A percentile compares a stretch with the other conserved stretches of the same genome.
Evolutionary conservation across 1,139 yeast species (phyloP).

Genomic region (Debaryomyces coudertii): DNA sequence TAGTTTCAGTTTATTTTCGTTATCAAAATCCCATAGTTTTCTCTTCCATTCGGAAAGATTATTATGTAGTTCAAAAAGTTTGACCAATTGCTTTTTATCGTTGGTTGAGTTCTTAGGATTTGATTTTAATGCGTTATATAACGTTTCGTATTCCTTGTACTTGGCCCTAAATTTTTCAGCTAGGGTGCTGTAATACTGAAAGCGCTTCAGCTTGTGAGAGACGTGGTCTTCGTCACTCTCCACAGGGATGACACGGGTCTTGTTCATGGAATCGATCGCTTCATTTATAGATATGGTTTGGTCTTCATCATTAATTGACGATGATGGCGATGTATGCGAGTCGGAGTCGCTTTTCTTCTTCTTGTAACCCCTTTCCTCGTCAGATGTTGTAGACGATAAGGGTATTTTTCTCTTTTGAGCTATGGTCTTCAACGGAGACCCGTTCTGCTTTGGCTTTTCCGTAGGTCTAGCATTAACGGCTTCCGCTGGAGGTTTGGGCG

Average conservation of each 20-base stretch:
- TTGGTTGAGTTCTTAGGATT: constrained; percentile 16
- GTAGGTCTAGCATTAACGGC: not conserved
- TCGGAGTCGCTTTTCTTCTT: constrained; percentile 18
- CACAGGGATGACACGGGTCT: not conserved
- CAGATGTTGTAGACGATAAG: constrained; percentile 12
- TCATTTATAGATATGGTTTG: constrained; percentile 14
- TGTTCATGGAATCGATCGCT: not conserved
- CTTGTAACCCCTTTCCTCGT: constrained; percentile 19
- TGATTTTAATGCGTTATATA: constrained; percentile 29
- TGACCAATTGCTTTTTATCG: constrained; percentile 27
- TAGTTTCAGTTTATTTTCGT: constrained; percentile 34
- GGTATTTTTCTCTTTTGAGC: constrained; percentile 7
- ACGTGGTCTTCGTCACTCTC: constrained; percentile 10
- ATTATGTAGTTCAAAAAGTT: constrained; percentile 40
- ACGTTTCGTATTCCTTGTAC: constrained; percentile 42
- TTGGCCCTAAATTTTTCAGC: constrained; percentile 40
- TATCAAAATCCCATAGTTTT: constrained; percentile 40
- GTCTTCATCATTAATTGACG: constrained; percentile 28
- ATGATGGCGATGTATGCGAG: constrained; percentile 34
- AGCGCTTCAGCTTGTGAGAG: constrained; percentile 14
- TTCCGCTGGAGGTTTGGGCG: constrained; percentile 17
- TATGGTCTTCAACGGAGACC: constrained; percentile 8
- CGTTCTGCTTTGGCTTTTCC: constrained; percentile 5
- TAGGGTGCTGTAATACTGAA: constrained; percentile 30
- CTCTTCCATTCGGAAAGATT: constrained; percentile 39